These are phyloP conservation scores for Pseudogymnoascus sp. DNA, from an alignment of 2,329 filamentous ascomycete species.

Conservation along the genomic window DNA sequence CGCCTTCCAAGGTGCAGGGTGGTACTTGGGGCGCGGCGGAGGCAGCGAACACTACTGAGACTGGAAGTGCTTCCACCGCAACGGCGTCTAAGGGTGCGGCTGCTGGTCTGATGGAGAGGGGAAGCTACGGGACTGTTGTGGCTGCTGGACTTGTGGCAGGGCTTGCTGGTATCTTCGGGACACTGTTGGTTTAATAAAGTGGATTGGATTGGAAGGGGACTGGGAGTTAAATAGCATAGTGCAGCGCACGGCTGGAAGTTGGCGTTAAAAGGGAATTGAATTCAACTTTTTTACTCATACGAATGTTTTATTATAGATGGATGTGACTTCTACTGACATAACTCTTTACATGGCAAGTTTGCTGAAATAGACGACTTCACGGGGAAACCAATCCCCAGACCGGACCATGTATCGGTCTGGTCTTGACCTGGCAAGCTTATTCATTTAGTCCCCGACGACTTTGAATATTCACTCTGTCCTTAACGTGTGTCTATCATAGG, in stretches of 20 bases:
- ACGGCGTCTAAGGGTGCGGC: neutral
- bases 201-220: neutral
- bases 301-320: too few species aligned
- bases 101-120: neutral
- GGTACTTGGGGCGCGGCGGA: conserved; percentile 15
- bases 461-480: too few species aligned
- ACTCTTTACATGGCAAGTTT: too few species aligned
- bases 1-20: conserved; percentile 14
- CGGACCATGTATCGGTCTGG: too few species aligned
- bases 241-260: neutral
- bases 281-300: neutral
- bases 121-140: neutral
- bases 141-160: neutral
- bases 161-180: neutral
- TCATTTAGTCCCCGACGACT: too few species aligned
- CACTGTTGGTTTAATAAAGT: neutral
- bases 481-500: too few species aligned
- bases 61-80: neutral
- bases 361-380: too few species aligned
- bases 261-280: neutral
- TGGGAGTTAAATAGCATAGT: neutral
- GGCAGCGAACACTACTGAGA: neutral
- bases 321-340: too few species aligned
- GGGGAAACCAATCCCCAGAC: too few species aligned
- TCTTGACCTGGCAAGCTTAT: too few species aligned